Evolutionary conservation across 495 filamentous ascomycete species (phyloP), one percentile per base, ranked within the genome.

Genomic region (Aspergillus baeticus): DNA sequence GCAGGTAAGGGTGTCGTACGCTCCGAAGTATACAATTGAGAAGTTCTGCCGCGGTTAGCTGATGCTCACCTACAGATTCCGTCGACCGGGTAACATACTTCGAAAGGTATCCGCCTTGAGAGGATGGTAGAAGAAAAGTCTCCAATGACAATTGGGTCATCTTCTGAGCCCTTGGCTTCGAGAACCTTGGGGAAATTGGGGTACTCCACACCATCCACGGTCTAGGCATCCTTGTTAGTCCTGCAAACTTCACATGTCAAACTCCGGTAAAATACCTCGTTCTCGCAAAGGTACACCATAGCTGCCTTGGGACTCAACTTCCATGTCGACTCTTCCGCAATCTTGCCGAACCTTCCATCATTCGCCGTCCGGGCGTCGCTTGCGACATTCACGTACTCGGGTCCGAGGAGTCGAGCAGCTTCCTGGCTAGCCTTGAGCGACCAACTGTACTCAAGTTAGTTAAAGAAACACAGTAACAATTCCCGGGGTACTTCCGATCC

Each of bases 391-490:
- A 95, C 86, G 57, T 90, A 79, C 65, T 88, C 82, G 7, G 84
- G 73, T 5, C 92, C 92, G 0, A 95, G 68, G 3, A 98, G 71
- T 35, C 90, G 78, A 21, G 76, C 74, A 21, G 91, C 91, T 71
- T 97, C 93, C 69, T 92, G 87, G 39, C 82, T 86, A n/a, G 91
- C 92, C 72, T 98, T 96, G 58, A 89, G 77, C 26, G 89, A 92
- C 93, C 94, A 96, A n/a, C 69, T 72, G 39, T 33, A 43, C 6
- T 18, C 18, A 45, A 20, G 35, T 64, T 54, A 64, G 55, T 44
- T 22, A 10, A 23, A 42, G 7, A 11, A 1, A 22, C 3, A 18
- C 18, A 5, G 14, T 10, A 1, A 0, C 15, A 22, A 3, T 41
- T 36, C 20, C 5, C 18, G 14, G 46, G 47, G 15, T n/a, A 54